A percentile compares a stretch with the other conserved stretches of the same genome.
phyloP scores from a whole-genome alignment of 495 filamentous ascomycete genomes.

The Parachaetomium inaequale region DNA sequence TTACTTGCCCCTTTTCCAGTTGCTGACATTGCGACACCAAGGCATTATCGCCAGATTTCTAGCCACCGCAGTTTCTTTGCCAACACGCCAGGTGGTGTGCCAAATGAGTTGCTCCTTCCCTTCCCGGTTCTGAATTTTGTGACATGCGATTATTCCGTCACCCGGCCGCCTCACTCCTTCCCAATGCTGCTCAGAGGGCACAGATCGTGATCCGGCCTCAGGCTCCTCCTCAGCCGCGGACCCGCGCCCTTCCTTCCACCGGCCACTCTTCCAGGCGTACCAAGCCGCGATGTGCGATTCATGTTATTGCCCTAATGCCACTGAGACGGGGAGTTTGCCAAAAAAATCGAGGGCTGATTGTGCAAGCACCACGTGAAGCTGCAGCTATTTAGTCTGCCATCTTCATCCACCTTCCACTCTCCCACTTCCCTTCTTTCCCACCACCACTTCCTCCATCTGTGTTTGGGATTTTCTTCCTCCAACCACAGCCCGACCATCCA shows the following conservation, averaged over 20 bases:
- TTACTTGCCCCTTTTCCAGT: constrained; percentile 8
- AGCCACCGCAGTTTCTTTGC: neutral
- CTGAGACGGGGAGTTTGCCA: neutral
- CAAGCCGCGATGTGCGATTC: too few species aligned
- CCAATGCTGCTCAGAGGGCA: neutral
- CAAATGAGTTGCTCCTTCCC: neutral
- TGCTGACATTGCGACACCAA: neutral
- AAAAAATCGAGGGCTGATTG: neutral
- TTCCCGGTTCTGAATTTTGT: neutral
- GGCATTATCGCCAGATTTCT: neutral
- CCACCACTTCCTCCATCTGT: neutral
- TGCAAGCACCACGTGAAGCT: neutral
- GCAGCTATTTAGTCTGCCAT: neutral
- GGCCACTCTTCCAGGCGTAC: neutral
- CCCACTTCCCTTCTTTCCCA: neutral
- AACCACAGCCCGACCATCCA: neutral
- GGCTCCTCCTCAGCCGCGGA: neutral
- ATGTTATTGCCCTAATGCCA: neutral
- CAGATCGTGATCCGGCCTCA: neutral
- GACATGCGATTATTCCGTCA: neutral
- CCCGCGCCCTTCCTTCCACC: neutral
- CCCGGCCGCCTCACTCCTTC: neutral
- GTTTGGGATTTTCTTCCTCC: neutral
- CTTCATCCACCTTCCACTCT: neutral
- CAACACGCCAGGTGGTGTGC: neutral